A percentile compares a stretch with the other conserved stretches of the same genome.
These are phyloP conservation scores for Tetrapisispora phaffii DNA, from an alignment of 805 yeast species.

Conservation along the genomic window DNA sequence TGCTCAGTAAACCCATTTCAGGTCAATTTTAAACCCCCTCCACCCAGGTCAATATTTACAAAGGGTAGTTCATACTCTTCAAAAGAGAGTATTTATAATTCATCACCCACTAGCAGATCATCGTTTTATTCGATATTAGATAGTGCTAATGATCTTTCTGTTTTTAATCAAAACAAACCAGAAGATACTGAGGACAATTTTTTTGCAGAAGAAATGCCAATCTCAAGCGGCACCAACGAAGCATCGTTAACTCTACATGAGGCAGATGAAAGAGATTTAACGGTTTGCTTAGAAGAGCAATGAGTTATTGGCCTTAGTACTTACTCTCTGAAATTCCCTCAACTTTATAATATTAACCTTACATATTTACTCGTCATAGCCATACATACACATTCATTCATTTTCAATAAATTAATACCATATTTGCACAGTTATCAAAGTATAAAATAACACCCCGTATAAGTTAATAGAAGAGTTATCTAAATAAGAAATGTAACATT, in stretches of 20 bases:
- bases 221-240: background rate
- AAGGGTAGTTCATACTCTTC: background rate
- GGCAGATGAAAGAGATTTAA: background rate
- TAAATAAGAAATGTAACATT: no score
- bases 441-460: no score
- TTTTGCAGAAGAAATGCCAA: background rate
- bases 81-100: background rate
- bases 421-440: no score
- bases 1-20: background rate
- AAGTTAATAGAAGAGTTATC: no score
- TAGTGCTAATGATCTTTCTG: background rate
- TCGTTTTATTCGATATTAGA: background rate
- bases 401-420: no score
- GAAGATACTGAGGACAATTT: background rate
- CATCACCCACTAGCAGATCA: background rate
- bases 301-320: background rate
- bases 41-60: slow-evolving; percentile 1
- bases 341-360: no score
- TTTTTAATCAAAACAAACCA: background rate
- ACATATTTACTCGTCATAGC: no score
- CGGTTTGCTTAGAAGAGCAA: slow-evolving; percentile 1
- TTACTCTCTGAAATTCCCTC: background rate
- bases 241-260: background rate
- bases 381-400: no score
- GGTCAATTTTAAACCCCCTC: background rate